Evolutionary conservation across 345 rosid species (phyloP), one percentile per base, ranked within the genome.

Genomic region (Gossypium australe): DNA sequence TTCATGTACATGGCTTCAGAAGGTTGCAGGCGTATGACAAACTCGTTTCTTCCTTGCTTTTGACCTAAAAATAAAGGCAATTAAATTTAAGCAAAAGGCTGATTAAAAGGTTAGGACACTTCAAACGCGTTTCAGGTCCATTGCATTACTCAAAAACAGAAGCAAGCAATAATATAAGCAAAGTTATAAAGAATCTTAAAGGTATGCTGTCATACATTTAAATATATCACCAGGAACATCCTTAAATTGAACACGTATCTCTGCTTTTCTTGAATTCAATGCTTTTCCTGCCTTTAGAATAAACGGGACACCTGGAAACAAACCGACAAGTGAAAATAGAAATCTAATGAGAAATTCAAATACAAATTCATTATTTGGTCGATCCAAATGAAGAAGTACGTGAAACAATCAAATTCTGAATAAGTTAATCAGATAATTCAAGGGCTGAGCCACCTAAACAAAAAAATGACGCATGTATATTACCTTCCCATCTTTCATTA

Each of bases 401-500:
- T 43, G 14, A 29, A 52, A n/a, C 55, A 55, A 63, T 43, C 65
- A 56, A 38, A 29, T 34, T 16, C 47, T 24, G 3, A 62, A 29
- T 34, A 43, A 62, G 67, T 16, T 34, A 9, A 16, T 63, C 24
- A 7, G 12, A 63, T 63, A 34, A 34, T 63, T 34, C 22, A 25
- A 16, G 47, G 8, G 13, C 48, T 17, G 67, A 34, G 47, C 47
- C 47, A 63, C 22, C 13, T n/a, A 38, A n/a, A 64, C 25, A 38
- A 63, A 38, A 17, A 75, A 80, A 20, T 60, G 66, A 49, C 38
- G 51, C 34, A 61, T 13, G 11, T 27, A 20, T 14, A 76, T 45
- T 81, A 95, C 99, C 99, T 88, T 95, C 98, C 99, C 99, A 95
- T 90, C 99, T 87, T 88, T 93, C 97, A 67, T 93, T 95, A 81